Evolutionary conservation across 139 green algal species (phyloP), one percentile per base, ranked within the genome.

Genomic region (Coccomyxa sp.): DNA sequence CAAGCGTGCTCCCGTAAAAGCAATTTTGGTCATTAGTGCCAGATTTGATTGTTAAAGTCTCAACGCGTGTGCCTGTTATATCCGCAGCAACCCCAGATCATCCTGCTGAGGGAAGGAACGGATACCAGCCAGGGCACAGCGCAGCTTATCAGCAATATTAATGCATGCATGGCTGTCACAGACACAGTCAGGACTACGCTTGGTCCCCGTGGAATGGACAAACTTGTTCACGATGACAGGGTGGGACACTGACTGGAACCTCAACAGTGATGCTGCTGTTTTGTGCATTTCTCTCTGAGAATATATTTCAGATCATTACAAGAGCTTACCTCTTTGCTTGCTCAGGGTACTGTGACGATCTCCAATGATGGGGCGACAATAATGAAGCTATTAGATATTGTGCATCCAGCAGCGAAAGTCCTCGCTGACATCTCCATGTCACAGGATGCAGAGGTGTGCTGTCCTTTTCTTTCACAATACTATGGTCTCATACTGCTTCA

Each of bases 101-200:
- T 99, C 82, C 91, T 99, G n/a, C 88, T 99, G 21, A 96, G 95
- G 80, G 97, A 99, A 83, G 97, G 97, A 32, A 99, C 97, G 45
- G 97, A 99, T 88, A 98, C 95, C 0, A 97, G 92, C 68, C 97
- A 99, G 82, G 97, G 97, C 71, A 98, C 94, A 81, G 79, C 94
- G 15, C 97, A 99, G 91, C 92, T 99, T 27, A 94, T 99, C 84
- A 97, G 92, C 90, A 99, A 99, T 91, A 99, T 99, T 82, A 98
- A 99, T 83, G 97, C 97, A 0, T 99, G 97, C 91, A 91, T 95
- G 80, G 97, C 97, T 1, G 95, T 99, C 10, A 96, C 95, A 3
- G 97, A 99, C 82, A 90, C 95, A 10, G 92, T 99, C 10, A 88
- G 94, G 60, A 98, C 96, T 17, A 99, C 97, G 16, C 89, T 99